Percentiles rank a stretch among this genome's conserved stretches.
Conservation (phyloP, 306 rosid species). For the Canavalia ensiformis region DNA sequence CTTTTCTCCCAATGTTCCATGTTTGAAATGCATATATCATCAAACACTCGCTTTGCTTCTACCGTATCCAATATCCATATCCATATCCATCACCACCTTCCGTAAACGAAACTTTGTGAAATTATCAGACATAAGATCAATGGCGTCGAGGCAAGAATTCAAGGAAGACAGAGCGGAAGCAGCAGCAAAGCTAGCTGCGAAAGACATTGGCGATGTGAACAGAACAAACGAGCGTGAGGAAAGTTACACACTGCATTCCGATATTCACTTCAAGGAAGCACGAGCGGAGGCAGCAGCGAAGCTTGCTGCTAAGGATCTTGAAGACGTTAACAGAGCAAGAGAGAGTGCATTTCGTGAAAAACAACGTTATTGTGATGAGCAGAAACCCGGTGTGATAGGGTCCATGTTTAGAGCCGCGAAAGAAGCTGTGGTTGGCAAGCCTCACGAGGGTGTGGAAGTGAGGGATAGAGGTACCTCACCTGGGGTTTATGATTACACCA, state of each 20-base stretch:
- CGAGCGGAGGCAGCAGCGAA: constrained; percentile 76
- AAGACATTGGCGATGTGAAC: constrained; percentile 61
- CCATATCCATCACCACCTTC: not conserved
- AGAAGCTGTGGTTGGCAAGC: constrained; percentile 75
- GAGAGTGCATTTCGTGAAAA: not conserved
- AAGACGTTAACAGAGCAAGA: constrained; percentile 59
- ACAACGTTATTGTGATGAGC: not conserved
- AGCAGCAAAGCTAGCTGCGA: constrained; percentile 67
- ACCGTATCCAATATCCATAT: not conserved
- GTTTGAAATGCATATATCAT: constrained; percentile 3
- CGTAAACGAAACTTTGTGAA: too few species aligned
- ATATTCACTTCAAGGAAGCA: constrained; percentile 60
- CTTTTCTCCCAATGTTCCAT: not conserved
- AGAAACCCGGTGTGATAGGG: constrained; percentile 66
- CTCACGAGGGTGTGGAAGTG: constrained; percentile 26
- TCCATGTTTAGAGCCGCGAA: constrained; percentile 68
- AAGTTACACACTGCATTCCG: not conserved
- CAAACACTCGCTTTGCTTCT: not conserved
- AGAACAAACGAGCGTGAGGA: constrained; percentile 52
- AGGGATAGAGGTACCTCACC: not conserved
- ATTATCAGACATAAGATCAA: not conserved
- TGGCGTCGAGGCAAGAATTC: constrained; percentile 71
- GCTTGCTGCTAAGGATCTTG: constrained; percentile 70
- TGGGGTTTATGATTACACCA: not conserved
- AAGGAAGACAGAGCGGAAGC: constrained; percentile 78